Base-by-base conservation (phyloP, 768 basidiomycete genomes). In the Rhodosporidiobolus odoratus region DNA sequence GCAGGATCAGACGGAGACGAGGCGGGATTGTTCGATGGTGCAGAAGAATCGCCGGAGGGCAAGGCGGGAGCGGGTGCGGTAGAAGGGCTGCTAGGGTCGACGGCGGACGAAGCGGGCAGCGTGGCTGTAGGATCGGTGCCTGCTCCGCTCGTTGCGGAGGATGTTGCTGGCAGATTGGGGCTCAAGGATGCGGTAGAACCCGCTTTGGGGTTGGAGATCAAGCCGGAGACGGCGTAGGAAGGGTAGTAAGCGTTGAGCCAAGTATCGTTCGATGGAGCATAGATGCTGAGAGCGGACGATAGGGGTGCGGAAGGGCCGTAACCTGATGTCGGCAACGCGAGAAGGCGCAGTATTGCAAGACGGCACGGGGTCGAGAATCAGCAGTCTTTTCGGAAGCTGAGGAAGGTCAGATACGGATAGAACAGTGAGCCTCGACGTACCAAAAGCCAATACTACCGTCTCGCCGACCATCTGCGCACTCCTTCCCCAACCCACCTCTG, bases 221-320 rank as follows among this genome's bases (percentile, higher is more conserved):
- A 17, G n/a, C 38, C 9, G 23, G 58, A 27, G 32, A 45, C 41
- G 47, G 54, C 43, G 53, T 45, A 73, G 30, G 72, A 69, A 3
- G 72, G 72, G 32, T 54, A 38, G 53, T 73, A 73, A 9, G 65
- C 43, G 35, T 43, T 7, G 34, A 73, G 60, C 61, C 58, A 73
- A 15, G 68, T 63, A 62, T 73, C 58, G 72, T 73, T 73, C 3
- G 27, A 27, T 1, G 57, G 68, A 0, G 61, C 50, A 38, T 69
- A 73, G 38, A 73, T 65, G 40, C 35, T 19, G 12, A 73, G 57
- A 0, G 41, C 21, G 17, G 72, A 56, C 15, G 65, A 57, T 1
- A 62, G 57, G 9, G 72, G 63, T 0, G 52, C 1, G 37, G 54
- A 63, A 4, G n/a, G 13, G 48, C 68, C 68, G 53, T 73, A 69